Base-by-base conservation (phyloP, 2,329 filamentous ascomycete species). In the Ustulina deusta region DNA sequence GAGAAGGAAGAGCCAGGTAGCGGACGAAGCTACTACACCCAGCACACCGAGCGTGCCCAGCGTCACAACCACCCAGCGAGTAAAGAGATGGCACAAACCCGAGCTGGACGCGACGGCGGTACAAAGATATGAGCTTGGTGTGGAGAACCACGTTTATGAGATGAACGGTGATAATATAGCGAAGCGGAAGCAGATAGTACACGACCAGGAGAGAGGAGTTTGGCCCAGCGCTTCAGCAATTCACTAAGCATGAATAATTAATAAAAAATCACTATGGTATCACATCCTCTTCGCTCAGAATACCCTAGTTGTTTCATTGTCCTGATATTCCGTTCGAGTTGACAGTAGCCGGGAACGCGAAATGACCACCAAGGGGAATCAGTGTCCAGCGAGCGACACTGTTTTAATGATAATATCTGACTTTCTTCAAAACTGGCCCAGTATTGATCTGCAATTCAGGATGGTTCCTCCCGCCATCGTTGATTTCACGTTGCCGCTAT, bases 51-150 rank as follows among this genome's bases (percentile, higher is more conserved):
- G 32, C 15, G 10, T 20, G 10, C 48, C 48, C 17, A 34, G 49
- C 17, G 10, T 59, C 38, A 56, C 32, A 11, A n/a, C 13, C 5
- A 25, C 36, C 25, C 25, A 40, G 10, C 5, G 25, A 4, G 15
- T 49, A 17, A 58, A 48, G 32, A 2, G 32, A 32, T 62, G 61
- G 61, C 38, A 57, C 10, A 61, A 62, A 20, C 61, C 57, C 9
- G 57, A 68, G 38, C 38, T 65, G 4, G 52, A 61, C n/a, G 57
- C 36, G 27, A 54, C 32, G 6, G 13, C 36, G 29, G 5, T 54
- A 5, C 44, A 44, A 25, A 63, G 57, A 20, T 65, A 62, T 27
- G 66, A 68, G 29, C 61, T 68, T 29, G 40, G 22, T 2, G 42
- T 9, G 32, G 48, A 63, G n/a, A 46, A 54, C 17, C 42, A 42